Conservation (phyloP, 139 green algal genomes). For the Chlamydomonas applanata region DNA sequence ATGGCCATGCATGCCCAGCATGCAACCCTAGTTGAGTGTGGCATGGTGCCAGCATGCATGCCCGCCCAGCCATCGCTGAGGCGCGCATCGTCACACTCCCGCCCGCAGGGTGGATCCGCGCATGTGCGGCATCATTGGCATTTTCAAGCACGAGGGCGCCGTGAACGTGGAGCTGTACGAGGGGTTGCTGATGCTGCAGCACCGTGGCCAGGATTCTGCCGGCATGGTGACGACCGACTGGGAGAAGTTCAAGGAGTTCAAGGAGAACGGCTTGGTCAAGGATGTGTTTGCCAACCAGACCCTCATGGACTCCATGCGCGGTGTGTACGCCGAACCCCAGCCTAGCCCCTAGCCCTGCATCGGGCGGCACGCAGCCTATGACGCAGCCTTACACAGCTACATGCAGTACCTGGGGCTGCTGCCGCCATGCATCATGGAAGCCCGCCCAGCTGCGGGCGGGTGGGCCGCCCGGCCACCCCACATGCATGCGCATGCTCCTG, state of each 20-base stretch:
- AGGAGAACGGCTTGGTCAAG: slow-evolving; percentile 96
- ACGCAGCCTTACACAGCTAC: background rate
- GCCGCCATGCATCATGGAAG: no score
- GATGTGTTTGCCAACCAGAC: slow-evolving; percentile 87
- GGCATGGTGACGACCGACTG: slow-evolving; percentile 96
- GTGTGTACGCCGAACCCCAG: slow-evolving; percentile 28
- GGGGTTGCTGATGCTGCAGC: slow-evolving; percentile 96
- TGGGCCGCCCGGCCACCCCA: no score
- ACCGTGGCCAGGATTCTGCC: slow-evolving; percentile 89
- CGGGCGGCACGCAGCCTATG: background rate
- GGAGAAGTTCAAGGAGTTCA: slow-evolving; percentile 85
- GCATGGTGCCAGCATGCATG: no score
- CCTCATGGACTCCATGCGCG: slow-evolving; percentile 77
- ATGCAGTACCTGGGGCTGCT: background rate
- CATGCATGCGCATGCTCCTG: no score
- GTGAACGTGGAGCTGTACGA: slow-evolving; percentile 93
- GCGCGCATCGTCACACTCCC: no score
- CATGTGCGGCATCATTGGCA: slow-evolving; percentile 95
- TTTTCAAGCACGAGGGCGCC: slow-evolving; percentile 78
- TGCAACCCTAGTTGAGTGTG: background rate
- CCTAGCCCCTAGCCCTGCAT: background rate
- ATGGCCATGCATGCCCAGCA: no score
- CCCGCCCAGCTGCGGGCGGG: no score
- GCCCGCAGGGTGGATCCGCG: slow-evolving; percentile 37
- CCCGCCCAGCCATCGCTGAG: background rate